A percentile compares a stretch with the other conserved stretches of the same genome.
These are phyloP conservation scores for Hyparrhenia diplandra DNA, from an alignment of 176 grass and related monocot species.

Conservation along the genomic window DNA sequence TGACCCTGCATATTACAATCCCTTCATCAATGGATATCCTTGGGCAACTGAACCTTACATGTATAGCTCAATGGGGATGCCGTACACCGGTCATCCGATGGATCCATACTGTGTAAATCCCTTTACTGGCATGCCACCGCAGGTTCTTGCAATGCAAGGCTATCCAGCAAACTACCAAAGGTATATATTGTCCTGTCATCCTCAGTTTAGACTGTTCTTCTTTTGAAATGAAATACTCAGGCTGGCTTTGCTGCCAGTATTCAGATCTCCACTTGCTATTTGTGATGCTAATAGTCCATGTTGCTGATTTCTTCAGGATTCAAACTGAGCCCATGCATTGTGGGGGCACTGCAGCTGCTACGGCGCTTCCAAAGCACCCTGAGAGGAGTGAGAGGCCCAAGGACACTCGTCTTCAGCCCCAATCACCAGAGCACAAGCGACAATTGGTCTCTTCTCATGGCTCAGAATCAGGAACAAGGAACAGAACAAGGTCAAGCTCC, in stretches of 20 bases:
- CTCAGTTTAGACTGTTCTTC: background rate
- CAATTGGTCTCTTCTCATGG: slow-evolving; percentile 2
- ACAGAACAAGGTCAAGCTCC: slow-evolving; percentile 3
- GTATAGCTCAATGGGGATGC: slow-evolving; percentile 22
- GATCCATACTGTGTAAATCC: slow-evolving; percentile 15
- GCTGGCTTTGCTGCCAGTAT: background rate
- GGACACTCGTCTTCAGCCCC: background rate
- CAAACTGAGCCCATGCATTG: background rate
- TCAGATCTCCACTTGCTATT: background rate
- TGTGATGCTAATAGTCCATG: background rate
- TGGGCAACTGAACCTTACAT: slow-evolving; percentile 41
- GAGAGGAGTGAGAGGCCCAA: slow-evolving; percentile 12
- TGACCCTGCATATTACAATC: slow-evolving; percentile 41
- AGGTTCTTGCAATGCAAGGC: slow-evolving; percentile 25
- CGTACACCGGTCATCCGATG: slow-evolving; percentile 26
- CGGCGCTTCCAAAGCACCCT: background rate
- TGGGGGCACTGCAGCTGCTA: background rate
- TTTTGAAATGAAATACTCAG: background rate
- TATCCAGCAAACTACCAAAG: slow-evolving; percentile 26
- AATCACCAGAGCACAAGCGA: slow-evolving; percentile 12
- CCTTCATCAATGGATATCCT: slow-evolving; percentile 23
- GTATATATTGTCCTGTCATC: slow-evolving; percentile 9
- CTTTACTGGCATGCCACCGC: slow-evolving; percentile 16
- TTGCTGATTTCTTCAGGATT: slow-evolving; percentile 13
- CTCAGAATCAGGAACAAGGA: slow-evolving; percentile 1